Conservation (phyloP, 495 filamentous ascomycete species). For the Annulohypoxylon maeteangense region DNA sequence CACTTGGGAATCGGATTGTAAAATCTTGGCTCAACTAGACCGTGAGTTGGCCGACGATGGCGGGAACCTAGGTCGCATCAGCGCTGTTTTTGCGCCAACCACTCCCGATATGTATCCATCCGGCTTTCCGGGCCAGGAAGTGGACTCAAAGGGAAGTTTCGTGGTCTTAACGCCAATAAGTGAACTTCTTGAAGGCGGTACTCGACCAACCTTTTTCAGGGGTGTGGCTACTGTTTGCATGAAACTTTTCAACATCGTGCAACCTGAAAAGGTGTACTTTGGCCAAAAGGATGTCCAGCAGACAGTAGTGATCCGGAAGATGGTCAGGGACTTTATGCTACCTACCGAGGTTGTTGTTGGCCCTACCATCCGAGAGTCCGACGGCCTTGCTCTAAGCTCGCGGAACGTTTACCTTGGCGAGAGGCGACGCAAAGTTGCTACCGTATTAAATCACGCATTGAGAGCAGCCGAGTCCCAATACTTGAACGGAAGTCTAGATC, state of each 20-base stretch:
- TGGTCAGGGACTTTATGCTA: slow-evolving; percentile 91
- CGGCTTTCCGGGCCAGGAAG: slow-evolving; percentile 82
- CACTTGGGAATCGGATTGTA: slow-evolving; percentile 84
- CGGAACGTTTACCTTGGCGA: slow-evolving; percentile 92
- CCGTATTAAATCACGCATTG: slow-evolving; percentile 74
- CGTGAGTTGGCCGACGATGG: slow-evolving; percentile 70
- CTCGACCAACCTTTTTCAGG: slow-evolving; percentile 93
- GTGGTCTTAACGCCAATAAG: slow-evolving; percentile 90
- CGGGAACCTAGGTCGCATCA: slow-evolving; percentile 71
- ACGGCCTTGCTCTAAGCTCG: slow-evolving; percentile 93
- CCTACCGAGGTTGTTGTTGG: slow-evolving; percentile 78
- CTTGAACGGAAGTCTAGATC: slow-evolving; percentile 61
- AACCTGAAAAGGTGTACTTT: slow-evolving; percentile 91
- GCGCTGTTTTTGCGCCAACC: slow-evolving; percentile 85
- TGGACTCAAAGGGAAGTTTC: slow-evolving; percentile 83
- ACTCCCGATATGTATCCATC: slow-evolving; percentile 88
- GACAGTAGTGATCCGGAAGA: slow-evolving; percentile 84
- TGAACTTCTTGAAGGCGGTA: slow-evolving; percentile 81
- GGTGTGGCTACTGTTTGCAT: slow-evolving; percentile 96
- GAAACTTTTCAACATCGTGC: slow-evolving; percentile 94
- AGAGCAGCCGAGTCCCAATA: slow-evolving; percentile 76
- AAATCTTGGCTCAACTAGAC: slow-evolving; percentile 73
- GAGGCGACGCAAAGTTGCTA: slow-evolving; percentile 75
- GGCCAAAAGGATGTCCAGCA: slow-evolving; percentile 99
- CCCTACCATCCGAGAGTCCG: slow-evolving; percentile 76